Evolutionary conservation across 768 basidiomycete species (phyloP).

Genomic region (Boletus edulis): DNA sequence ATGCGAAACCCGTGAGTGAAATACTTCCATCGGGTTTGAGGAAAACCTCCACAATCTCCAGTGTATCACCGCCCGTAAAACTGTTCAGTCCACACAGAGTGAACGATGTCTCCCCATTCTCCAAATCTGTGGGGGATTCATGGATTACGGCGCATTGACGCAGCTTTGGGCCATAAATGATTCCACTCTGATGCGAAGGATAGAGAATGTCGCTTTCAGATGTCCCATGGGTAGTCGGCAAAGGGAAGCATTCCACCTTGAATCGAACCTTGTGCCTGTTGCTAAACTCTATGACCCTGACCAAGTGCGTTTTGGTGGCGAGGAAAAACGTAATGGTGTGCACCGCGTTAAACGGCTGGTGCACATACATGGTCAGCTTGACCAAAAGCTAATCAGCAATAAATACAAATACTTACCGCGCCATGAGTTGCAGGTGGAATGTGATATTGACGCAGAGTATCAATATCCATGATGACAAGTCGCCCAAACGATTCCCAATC

Average conservation of each 20-base stretch:
- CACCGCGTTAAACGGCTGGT: not conserved
- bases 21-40: constrained; percentile 7
- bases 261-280: not conserved
- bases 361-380: not conserved
- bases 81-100: not conserved
- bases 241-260: constrained; percentile 9
- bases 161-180: not conserved
- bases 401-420: not conserved
- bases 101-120: not conserved
- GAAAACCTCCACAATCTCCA: constrained; percentile 1
- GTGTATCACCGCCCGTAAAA: not conserved
- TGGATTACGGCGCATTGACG: not conserved
- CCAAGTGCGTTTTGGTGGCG: constrained; percentile 2
- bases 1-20: not conserved
- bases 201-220: not conserved
- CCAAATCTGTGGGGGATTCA: not conserved
- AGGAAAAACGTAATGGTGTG: not conserved
- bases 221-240: not conserved
- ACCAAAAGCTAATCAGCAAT: not conserved
- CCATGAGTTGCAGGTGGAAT: not conserved
- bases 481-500: constrained; percentile 1
- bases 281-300: not conserved
- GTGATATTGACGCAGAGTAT: constrained; percentile 3
- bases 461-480: constrained; percentile 1
- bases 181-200: not conserved